Conservation (phyloP, 306 rosid species). For the Ammopiptanthus mongolicus region DNA sequence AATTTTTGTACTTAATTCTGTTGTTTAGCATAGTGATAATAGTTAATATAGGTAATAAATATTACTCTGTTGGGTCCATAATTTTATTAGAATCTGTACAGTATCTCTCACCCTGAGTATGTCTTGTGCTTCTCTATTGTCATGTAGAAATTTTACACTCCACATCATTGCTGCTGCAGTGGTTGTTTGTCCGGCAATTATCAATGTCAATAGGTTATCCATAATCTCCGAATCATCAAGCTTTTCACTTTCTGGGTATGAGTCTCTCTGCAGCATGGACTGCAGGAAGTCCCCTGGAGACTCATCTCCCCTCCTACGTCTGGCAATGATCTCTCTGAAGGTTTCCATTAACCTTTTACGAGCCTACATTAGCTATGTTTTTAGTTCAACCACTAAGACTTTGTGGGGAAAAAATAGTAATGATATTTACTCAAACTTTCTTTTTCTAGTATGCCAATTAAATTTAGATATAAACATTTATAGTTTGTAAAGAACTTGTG, state of each 20-base stretch:
- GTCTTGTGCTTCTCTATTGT: conserved; percentile 48
- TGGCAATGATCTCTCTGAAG: conserved; percentile 43
- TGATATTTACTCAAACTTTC: background rate
- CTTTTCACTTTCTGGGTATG: conserved; percentile 40
- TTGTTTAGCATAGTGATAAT: background rate
- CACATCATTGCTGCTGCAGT: conserved; percentile 80
- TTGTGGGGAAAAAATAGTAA: background rate
- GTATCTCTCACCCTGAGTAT: conserved; percentile 55
- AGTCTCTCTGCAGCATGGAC: conserved; percentile 52
- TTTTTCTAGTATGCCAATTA: background rate
- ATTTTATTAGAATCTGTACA: background rate
- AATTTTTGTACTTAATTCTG: background rate
- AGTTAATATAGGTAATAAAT: background rate
- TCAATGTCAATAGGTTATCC: conserved; percentile 65
- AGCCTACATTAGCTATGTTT: conserved; percentile 40
- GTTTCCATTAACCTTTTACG: conserved; percentile 51
- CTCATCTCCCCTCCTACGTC: conserved; percentile 50
- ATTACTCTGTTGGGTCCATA: background rate
- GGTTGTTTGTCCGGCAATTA: conserved; percentile 67
- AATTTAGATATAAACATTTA: background rate
- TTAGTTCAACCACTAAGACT: conserved; percentile 14
- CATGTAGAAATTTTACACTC: conserved; percentile 69
- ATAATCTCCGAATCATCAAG: conserved; percentile 60
- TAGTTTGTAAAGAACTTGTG: background rate
- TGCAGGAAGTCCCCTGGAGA: conserved; percentile 48